A percentile compares a stretch with the other conserved stretches of the same genome.
Evolutionary conservation across 2,329 filamentous ascomycete genomes (phyloP).

Genomic region (Fusarium sp.): DNA sequence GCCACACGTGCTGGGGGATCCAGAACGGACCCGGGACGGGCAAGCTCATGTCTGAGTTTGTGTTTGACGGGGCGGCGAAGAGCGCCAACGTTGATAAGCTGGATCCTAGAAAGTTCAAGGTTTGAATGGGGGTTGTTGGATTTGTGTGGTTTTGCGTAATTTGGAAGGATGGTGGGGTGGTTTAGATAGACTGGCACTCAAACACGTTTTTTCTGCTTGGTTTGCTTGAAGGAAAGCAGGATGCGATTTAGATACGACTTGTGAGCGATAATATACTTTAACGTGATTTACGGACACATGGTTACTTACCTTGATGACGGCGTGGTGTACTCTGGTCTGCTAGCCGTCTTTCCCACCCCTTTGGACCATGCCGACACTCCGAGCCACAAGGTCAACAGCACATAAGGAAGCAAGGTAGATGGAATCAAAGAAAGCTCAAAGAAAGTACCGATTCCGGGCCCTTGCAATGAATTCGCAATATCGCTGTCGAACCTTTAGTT

Average conservation of each 20-base stretch:
- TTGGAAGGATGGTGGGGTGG: not conserved
- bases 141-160: not conserved
- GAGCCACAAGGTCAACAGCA: not conserved
- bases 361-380: not conserved
- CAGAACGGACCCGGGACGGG: constrained; percentile 94
- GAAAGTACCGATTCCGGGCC: not conserved
- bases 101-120: constrained; percentile 74
- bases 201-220: not conserved
- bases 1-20: constrained; percentile 98
- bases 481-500: not conserved
- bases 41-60: constrained; percentile 81
- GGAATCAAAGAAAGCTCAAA: not conserved
- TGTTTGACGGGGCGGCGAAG: constrained; percentile 77
- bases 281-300: not conserved
- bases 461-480: not conserved
- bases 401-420: not conserved
- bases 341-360: not conserved
- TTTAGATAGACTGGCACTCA: not conserved
- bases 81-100: constrained; percentile 76
- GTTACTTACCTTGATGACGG: not conserved
- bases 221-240: not conserved
- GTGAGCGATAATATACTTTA: not conserved
- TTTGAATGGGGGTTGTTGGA: constrained; percentile 50
- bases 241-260: not conserved
- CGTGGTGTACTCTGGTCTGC: not conserved